phyloP scores from a whole-genome alignment of 768 basidiomycete species.

The Coprinopsis strossmayeri region DNA sequence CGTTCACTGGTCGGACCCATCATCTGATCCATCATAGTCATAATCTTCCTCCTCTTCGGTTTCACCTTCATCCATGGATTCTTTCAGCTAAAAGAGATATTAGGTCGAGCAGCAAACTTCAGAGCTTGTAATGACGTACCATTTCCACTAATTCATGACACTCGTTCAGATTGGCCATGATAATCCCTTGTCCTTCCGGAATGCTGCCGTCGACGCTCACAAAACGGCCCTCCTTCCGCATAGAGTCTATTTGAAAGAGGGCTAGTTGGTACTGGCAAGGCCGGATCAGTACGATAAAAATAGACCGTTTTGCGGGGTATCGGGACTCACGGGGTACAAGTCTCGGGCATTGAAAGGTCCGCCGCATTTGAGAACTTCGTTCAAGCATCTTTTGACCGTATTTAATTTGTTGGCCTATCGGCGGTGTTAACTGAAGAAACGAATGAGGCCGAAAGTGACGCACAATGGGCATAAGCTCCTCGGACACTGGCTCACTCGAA shows the following conservation, averaged over 20 bases:
- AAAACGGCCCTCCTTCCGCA: conserved; percentile 93
- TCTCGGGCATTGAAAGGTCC: conserved; percentile 90
- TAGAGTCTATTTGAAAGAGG: conserved; percentile 88
- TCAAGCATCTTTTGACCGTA: conserved; percentile 94
- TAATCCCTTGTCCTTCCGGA: conserved; percentile 94
- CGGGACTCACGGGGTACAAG: conserved; percentile 75
- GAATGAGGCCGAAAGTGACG: conserved; percentile 1
- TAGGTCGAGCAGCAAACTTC: neutral
- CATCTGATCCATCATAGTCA: conserved; percentile 35
- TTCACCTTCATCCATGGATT: conserved; percentile 74
- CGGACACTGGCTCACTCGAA: conserved; percentile 94
- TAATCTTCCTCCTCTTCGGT: conserved; percentile 48
- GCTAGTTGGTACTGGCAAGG: conserved; percentile 79
- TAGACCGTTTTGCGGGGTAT: conserved; percentile 1
- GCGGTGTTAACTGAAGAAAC: neutral
- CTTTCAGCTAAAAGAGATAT: conserved; percentile 51
- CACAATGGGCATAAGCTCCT: conserved; percentile 96
- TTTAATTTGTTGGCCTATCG: conserved; percentile 89
- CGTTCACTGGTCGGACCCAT: conserved; percentile 11
- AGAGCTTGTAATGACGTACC: conserved; percentile 36
- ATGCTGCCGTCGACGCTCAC: conserved; percentile 80
- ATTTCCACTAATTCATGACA: conserved; percentile 95
- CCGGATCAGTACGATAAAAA: neutral
- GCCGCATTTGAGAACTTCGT: conserved; percentile 93
- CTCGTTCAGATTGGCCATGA: conserved; percentile 94